Evolutionary conservation across 2,329 filamentous ascomycete species (phyloP).

Genomic region (Sarocladium strictum): DNA sequence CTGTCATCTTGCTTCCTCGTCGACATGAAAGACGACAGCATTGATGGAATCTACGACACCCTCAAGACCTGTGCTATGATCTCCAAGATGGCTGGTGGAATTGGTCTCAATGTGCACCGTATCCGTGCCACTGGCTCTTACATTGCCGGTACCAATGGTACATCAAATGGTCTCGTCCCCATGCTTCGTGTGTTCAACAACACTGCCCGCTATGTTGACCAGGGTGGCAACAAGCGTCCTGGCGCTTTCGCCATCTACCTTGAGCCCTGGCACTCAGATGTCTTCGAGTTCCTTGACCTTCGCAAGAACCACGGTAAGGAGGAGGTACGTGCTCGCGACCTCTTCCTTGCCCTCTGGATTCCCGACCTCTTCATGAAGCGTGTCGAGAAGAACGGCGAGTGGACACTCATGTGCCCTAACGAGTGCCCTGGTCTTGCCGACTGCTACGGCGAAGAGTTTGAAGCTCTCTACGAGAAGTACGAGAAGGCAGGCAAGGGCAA

Average conservation of each 20-base stretch:
- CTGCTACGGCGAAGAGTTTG: constrained; percentile 96
- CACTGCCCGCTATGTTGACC: constrained; percentile 96
- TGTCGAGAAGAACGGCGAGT: constrained; percentile 91
- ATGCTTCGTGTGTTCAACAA: constrained; percentile 99
- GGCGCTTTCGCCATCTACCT: constrained; percentile 98
- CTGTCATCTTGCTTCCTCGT: constrained; percentile 98
- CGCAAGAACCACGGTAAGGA: constrained; percentile 99
- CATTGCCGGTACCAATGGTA: constrained; percentile 96
- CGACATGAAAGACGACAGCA: constrained; percentile 99
- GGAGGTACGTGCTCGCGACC: constrained; percentile 90
- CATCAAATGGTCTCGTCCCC: constrained; percentile 92
- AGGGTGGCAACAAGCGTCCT: constrained; percentile 98
- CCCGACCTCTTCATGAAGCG: constrained; percentile 99
- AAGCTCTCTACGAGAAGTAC: constrained; percentile 89
- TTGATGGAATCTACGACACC: constrained; percentile 98
- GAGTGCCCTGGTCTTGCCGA: constrained; percentile 93
- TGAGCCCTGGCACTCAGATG: constrained; percentile 97
- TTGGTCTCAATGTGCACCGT: constrained; percentile 92
- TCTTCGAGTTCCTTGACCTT: constrained; percentile 95
- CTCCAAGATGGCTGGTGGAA: constrained; percentile 98
- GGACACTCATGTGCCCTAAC: constrained; percentile 98
- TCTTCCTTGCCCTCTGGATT: constrained; percentile 98
- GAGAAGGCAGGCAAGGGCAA: constrained; percentile 83
- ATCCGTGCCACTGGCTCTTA: constrained; percentile 97
- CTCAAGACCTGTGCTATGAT: constrained; percentile 99